Conservation (phyloP, 2,329 filamentous ascomycete genomes). For the Aspergillus clavatus region DNA sequence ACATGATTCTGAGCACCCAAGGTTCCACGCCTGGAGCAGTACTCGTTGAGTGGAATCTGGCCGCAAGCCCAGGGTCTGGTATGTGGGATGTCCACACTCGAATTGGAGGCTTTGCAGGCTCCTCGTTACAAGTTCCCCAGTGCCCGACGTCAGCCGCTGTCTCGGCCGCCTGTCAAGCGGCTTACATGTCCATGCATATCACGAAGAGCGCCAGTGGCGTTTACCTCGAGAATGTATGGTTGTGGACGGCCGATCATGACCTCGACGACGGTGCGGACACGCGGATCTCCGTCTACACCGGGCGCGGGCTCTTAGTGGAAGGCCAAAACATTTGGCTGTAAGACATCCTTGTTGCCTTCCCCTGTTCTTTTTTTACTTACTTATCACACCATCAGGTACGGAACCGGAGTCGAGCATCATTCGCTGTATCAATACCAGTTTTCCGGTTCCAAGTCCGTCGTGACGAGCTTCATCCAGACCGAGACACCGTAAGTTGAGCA, state of each 20-base stretch:
- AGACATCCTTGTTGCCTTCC: no score
- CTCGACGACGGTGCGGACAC: constrained; percentile 47
- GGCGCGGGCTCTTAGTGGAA: constrained; percentile 50
- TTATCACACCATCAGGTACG: constrained; percentile 26
- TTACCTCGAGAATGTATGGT: constrained; percentile 50
- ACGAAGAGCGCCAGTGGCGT: constrained; percentile 30
- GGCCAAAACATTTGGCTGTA: constrained; percentile 39
- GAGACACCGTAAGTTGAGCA: constrained; percentile 29
- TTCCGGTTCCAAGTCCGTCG: constrained; percentile 29
- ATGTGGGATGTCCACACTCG: constrained; percentile 56
- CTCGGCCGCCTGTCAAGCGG: constrained; percentile 32
- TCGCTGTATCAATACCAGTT: constrained; percentile 48
- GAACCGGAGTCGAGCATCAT: constrained; percentile 45
- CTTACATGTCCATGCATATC: constrained; percentile 37
- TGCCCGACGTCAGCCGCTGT: constrained; percentile 40
- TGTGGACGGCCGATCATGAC: constrained; percentile 54
- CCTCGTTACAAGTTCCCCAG: constrained; percentile 39
- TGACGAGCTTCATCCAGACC: constrained; percentile 36
- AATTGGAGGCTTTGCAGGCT: constrained; percentile 50
- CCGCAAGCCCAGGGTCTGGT: constrained; percentile 44
- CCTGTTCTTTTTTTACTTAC: no score
- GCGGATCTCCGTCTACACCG: constrained; percentile 51
- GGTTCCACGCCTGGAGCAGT: constrained; percentile 64
- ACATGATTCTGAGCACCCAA: constrained; percentile 66
- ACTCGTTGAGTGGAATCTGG: constrained; percentile 69